A percentile compares a stretch with the other conserved stretches of the same genome.
phyloP scores from a whole-genome alignment of 352 stramenopile species.

The Globisporangium okanoganense region DNA sequence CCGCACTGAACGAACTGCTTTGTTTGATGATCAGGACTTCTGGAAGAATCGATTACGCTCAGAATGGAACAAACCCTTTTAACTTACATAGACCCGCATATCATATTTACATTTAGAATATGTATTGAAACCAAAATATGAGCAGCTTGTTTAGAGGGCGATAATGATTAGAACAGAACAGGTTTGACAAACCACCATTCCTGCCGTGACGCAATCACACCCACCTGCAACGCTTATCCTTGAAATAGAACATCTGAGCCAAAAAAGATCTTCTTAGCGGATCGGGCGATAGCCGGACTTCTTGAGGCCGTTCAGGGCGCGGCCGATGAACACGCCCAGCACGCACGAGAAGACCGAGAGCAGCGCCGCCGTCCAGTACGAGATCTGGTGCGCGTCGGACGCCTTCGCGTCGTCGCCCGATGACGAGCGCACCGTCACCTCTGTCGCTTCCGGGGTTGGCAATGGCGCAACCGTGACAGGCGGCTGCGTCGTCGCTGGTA shows the following conservation, averaged over 20 bases:
- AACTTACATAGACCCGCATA: neutral
- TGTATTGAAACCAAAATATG: neutral
- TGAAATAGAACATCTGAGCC: neutral
- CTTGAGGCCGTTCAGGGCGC: slow-evolving; percentile 43
- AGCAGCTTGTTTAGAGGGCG: neutral
- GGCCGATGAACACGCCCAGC: slow-evolving; percentile 48
- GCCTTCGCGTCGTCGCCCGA: slow-evolving; percentile 12
- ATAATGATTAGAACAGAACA: neutral
- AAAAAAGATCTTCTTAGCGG: slow-evolving; percentile 16
- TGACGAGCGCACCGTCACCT: slow-evolving; percentile 10
- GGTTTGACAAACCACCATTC: neutral
- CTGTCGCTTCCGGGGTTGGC: neutral
- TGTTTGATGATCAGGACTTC: neutral
- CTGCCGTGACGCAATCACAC: neutral
- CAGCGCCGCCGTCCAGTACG: slow-evolving; percentile 48
- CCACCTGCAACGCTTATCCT: too few relatives aligned
- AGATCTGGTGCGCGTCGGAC: slow-evolving; percentile 23
- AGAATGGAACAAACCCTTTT: neutral
- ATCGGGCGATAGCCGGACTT: slow-evolving; percentile 50
- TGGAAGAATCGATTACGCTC: slow-evolving; percentile 2
- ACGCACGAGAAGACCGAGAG: slow-evolving; percentile 41
- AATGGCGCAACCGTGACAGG: neutral
- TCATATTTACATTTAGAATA: neutral
- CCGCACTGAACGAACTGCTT: neutral
- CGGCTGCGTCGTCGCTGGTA: slow-evolving; percentile 1